Evolutionary conservation across 495 filamentous ascomycete species (phyloP).

Genomic region (Daldinia concentrica): DNA sequence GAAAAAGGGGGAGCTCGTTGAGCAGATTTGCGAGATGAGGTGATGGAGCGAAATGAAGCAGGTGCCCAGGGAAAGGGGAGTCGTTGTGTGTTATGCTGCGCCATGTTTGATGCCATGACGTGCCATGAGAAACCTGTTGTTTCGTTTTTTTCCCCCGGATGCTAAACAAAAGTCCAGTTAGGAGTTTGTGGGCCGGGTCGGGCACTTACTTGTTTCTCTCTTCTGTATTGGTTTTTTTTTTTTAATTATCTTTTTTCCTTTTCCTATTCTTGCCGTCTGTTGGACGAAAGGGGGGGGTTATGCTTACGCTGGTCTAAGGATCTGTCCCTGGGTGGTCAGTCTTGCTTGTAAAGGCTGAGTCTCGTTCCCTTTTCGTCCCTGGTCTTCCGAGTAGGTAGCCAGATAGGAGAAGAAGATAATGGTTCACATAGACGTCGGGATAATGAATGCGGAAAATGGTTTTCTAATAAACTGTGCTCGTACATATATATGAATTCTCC

Average conservation of each 20-base stretch:
- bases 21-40: not conserved
- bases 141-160: slow-evolving; percentile 20
- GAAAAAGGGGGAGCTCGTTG: not conserved
- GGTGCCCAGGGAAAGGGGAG: not conserved
- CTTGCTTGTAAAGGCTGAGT: not conserved
- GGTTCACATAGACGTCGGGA: slow-evolving; percentile 22
- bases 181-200: slow-evolving; percentile 36
- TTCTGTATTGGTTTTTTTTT: slow-evolving; percentile 10
- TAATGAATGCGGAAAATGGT: slow-evolving; percentile 26
- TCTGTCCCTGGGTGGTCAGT: not conserved
- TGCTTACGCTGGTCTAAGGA: not conserved
- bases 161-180: slow-evolving; percentile 34
- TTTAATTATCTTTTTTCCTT: slow-evolving; percentile 3
- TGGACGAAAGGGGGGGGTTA: not conserved
- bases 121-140: not conserved
- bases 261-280: not conserved
- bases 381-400: slow-evolving; percentile 19
- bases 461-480: not conserved
- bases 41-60: not conserved
- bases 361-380: not conserved
- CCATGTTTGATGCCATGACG: slow-evolving; percentile 6
- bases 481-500: not conserved
- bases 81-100: not conserved
- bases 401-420: not conserved
- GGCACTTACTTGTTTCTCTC: slow-evolving; percentile 12